phyloP scores from a whole-genome alignment of 2,329 filamentous ascomycete species.

The Fusarium sp. region DNA sequence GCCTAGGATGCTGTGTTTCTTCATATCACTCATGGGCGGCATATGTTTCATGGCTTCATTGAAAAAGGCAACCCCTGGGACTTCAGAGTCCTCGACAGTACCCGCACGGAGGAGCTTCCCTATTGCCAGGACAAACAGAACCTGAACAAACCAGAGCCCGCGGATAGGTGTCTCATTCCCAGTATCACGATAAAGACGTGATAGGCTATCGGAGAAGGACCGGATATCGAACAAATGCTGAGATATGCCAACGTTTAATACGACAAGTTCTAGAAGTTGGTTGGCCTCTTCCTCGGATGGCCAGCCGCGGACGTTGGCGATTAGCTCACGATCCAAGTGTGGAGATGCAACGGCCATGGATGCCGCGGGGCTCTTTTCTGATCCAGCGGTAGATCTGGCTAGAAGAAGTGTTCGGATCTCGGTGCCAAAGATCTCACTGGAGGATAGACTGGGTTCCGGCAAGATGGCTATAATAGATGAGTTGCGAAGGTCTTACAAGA shows the following conservation, averaged over 20 bases:
- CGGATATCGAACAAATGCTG: constrained; percentile 28
- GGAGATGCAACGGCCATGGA: constrained; percentile 7
- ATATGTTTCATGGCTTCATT: constrained; percentile 28
- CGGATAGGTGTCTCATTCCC: neutral
- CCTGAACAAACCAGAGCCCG: constrained; percentile 26
- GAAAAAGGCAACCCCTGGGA: constrained; percentile 25
- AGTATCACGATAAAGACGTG: constrained; percentile 8
- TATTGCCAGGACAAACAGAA: constrained; percentile 21
- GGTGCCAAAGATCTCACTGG: constrained; percentile 28
- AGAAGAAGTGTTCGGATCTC: constrained; percentile 22
- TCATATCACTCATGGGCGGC: constrained; percentile 15
- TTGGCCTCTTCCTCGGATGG: constrained; percentile 30
- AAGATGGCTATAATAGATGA: constrained; percentile 6
- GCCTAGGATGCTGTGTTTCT: constrained; percentile 13
- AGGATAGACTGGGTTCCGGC: constrained; percentile 18
- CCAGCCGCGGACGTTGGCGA: constrained; percentile 19
- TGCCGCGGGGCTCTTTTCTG: constrained; percentile 8
- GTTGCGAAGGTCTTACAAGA: neutral
- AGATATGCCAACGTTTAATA: constrained; percentile 30
- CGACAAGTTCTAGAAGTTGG: constrained; percentile 21
- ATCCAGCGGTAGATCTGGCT: constrained; percentile 4
- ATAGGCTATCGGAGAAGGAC: constrained; percentile 24
- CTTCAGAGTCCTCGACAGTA: constrained; percentile 15
- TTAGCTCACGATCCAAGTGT: constrained; percentile 11
- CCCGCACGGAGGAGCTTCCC: constrained; percentile 23